Percentiles rank a stretch among this genome's conserved stretches.
These are phyloP conservation scores for Balansia obtecta DNA, from an alignment of 2,329 filamentous ascomycete genomes.

Conservation along the genomic window DNA sequence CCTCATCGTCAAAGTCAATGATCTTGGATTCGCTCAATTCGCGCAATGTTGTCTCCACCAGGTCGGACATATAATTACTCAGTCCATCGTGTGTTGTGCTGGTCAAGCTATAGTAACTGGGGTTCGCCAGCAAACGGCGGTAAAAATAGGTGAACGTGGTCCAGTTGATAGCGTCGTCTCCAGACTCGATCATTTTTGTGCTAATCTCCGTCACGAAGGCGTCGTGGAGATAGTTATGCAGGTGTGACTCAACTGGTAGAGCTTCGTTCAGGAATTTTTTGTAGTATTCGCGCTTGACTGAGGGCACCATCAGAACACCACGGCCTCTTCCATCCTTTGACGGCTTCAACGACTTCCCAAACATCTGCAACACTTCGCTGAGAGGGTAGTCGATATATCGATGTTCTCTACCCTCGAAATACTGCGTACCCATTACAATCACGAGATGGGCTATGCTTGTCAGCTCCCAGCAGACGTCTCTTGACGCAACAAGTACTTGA, in stretches of 20 bases:
- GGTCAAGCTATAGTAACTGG: constrained; percentile 86
- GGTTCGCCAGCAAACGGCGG: constrained; percentile 83
- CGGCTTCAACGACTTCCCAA: constrained; percentile 77
- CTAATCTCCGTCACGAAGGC: constrained; percentile 96
- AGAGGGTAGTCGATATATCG: constrained; percentile 94
- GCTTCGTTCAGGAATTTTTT: constrained; percentile 98
- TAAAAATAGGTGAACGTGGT: constrained; percentile 98
- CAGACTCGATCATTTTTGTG: constrained; percentile 88
- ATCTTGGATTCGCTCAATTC: constrained; percentile 89
- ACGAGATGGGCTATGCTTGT: constrained; percentile 81
- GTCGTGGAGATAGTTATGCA: constrained; percentile 85
- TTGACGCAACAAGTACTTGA: constrained; percentile 62
- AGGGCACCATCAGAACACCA: constrained; percentile 92
- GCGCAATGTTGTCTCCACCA: constrained; percentile 85
- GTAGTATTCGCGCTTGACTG: constrained; percentile 93
- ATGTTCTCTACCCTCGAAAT: constrained; percentile 92
- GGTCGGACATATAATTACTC: constrained; percentile 86
- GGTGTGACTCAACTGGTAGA: constrained; percentile 84
- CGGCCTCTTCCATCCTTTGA: constrained; percentile 68
- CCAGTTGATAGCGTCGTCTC: constrained; percentile 96
- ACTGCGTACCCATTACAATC: constrained; percentile 95
- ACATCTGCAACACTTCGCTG: constrained; percentile 94
- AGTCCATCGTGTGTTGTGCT: constrained; percentile 84
- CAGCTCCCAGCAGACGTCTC: constrained; percentile 94
- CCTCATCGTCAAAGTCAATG: constrained; percentile 88